Conservation (phyloP, 2,329 filamentous ascomycete genomes). For the Dendrostoma leiphaemia region DNA sequence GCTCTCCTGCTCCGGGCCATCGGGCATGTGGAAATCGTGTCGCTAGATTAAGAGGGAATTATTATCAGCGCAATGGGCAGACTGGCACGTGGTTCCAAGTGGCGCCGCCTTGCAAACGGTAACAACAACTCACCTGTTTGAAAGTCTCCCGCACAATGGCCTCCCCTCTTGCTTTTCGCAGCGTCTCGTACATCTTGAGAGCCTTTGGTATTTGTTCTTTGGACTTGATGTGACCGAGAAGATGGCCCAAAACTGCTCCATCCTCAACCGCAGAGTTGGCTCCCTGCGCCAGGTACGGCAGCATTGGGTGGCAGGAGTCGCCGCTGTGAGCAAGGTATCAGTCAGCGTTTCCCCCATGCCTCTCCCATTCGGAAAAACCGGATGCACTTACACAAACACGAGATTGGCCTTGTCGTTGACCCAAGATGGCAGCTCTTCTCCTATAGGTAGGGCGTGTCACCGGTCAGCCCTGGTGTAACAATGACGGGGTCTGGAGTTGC, state of each 20-base stretch:
- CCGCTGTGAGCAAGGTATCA: conserved; percentile 38
- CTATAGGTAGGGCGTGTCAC: too few relatives aligned
- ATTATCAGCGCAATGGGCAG: too few relatives aligned
- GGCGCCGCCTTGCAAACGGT: too few relatives aligned
- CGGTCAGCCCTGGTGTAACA: too few relatives aligned
- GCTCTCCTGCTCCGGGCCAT: conserved; percentile 55
- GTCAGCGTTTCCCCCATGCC: neutral
- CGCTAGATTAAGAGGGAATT: conserved; percentile 33
- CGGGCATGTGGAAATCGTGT: conserved; percentile 49
- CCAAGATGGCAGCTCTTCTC: conserved; percentile 53
- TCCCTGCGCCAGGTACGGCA: conserved; percentile 63
- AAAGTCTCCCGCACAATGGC: conserved; percentile 63
- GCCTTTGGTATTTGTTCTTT: conserved; percentile 45
- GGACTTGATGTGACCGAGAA: conserved; percentile 50
- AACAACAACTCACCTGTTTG: too few relatives aligned
- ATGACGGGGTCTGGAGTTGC: too few relatives aligned
- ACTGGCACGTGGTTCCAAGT: too few relatives aligned
- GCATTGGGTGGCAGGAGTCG: conserved; percentile 63
- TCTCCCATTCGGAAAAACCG: conserved; percentile 25
- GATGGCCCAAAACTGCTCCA: conserved; percentile 60
- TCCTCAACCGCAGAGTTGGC: conserved; percentile 68
- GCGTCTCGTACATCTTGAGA: conserved; percentile 41
- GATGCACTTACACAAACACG: conserved; percentile 42
- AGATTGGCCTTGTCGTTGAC: conserved; percentile 51
- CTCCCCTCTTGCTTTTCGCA: conserved; percentile 48